Evolutionary conservation across 495 filamentous ascomycete species (phyloP).

Genomic region (Podospora anserina): DNA sequence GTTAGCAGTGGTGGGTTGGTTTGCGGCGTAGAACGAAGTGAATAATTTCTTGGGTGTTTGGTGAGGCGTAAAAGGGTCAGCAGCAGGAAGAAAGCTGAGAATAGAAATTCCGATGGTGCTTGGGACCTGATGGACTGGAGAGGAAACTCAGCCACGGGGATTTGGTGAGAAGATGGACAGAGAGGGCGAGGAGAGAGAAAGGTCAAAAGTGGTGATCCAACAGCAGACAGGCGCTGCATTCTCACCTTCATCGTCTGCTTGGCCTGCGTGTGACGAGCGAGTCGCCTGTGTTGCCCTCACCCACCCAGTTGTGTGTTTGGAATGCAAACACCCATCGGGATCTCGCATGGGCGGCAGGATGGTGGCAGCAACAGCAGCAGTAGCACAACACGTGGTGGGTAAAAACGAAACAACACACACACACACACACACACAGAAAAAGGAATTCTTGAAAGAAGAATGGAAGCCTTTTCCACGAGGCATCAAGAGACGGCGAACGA

Average conservation of each 20-base stretch:
- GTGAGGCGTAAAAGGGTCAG: neutral
- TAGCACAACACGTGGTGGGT: neutral
- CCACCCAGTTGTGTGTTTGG: neutral
- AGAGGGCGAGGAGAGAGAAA: neutral
- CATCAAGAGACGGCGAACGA: neutral
- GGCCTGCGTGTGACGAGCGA: neutral
- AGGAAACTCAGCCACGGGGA: neutral
- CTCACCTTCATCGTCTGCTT: neutral
- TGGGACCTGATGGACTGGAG: neutral
- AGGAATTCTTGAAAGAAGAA: neutral
- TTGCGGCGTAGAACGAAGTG: neutral
- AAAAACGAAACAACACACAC: neutral
- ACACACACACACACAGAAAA: neutral
- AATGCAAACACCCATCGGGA: neutral
- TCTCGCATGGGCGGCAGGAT: neutral
- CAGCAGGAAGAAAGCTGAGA: neutral
- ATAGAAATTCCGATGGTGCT: neutral
- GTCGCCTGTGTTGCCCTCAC: neutral
- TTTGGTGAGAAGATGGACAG: neutral
- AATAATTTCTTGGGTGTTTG: neutral
- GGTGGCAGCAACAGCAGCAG: neutral
- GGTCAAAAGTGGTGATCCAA: too few species aligned
- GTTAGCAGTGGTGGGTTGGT: neutral
- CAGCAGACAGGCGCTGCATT: neutral
- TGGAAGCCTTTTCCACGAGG: slow-evolving; percentile 5